Conservation (phyloP, 306 rosid genomes). For the Pterocarpus macrocarpus region DNA sequence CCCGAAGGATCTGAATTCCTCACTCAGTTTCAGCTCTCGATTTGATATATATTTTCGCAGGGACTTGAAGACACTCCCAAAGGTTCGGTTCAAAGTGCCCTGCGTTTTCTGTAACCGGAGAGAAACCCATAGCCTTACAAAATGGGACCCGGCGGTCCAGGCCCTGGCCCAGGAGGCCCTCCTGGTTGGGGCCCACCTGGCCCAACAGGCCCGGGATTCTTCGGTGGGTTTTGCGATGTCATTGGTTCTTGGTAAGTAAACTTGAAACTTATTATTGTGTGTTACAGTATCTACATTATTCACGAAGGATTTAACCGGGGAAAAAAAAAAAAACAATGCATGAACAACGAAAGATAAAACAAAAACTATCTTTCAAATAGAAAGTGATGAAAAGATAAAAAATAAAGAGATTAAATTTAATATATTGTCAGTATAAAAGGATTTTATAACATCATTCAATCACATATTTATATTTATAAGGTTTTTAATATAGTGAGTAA, state of each 20-base stretch:
- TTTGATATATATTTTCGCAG: background rate
- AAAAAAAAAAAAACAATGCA: background rate
- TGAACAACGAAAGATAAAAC: background rate
- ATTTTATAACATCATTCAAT: too few species aligned
- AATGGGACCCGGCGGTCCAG: slow-evolving; percentile 59
- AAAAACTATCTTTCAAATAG: too few species aligned
- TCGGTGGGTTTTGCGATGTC: slow-evolving; percentile 56
- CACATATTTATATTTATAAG: too few species aligned
- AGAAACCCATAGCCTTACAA: background rate
- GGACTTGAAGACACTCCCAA: background rate
- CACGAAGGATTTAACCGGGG: background rate
- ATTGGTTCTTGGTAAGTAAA: slow-evolving; percentile 63
- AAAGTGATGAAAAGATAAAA: too few species aligned
- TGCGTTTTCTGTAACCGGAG: background rate
- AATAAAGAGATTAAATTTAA: too few species aligned
- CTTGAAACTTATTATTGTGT: background rate
- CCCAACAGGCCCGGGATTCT: slow-evolving; percentile 45
- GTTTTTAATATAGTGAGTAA: too few species aligned
- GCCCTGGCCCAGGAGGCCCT: slow-evolving; percentile 28
- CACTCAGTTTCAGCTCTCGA: background rate
- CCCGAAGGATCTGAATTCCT: background rate
- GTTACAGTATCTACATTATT: background rate
- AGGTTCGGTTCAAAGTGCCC: background rate
- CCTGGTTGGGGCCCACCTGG: slow-evolving; percentile 59
- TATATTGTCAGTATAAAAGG: too few species aligned